Base-by-base conservation (phyloP, 192 early-diverging fungal species). In the Umbelopsis isabellina region DNA sequence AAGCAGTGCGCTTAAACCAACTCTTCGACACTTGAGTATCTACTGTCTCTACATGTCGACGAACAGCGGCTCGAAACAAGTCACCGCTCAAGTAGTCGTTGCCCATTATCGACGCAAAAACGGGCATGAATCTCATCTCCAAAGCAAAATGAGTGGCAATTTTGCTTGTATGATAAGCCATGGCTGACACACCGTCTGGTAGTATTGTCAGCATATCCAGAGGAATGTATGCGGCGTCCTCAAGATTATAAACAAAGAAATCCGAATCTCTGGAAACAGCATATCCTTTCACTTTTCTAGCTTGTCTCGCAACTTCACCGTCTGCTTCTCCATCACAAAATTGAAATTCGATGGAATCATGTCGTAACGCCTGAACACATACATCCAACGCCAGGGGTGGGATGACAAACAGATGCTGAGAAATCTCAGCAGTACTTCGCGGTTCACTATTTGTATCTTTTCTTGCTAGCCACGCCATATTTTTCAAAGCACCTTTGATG, bases 201-300 rank as follows among this genome's bases (percentile, higher is more conserved):
- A 67, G 48, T 49, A 84, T 74, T 11, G 51, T 69, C 20, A 86
- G 67, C 13, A 65, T 72, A 46, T 83, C 84, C 20, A 86, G 68
- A 21, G 82, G 84, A 15, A 86, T 80, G 48, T 86, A 86, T 0
- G 80, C 82, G 37, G 71, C 80, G 18, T 75, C 77, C 35, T 76
- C 74, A 2, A 79, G 69, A 27, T 83, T 78, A 52, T 77, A 80
- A 21, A 84, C 80, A 49, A 78, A 78, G 53, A 82, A 82, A 58
- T 86, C 84, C 20, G 84, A 84, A 48, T 86, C 84, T 50, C 79
- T 77, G 68, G 82, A 84, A 4, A 86, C 73, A 6, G 76, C 79
- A 46, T 80, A 86, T 0, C 76, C 84, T 13, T 82, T 73, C 21
- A 68, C 76, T 41, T 77, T 68, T 61, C 73, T 72, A 0, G 84